phyloP scores from a whole-genome alignment of 1,284 basidiomycete species.

The Peniophora sp. region DNA sequence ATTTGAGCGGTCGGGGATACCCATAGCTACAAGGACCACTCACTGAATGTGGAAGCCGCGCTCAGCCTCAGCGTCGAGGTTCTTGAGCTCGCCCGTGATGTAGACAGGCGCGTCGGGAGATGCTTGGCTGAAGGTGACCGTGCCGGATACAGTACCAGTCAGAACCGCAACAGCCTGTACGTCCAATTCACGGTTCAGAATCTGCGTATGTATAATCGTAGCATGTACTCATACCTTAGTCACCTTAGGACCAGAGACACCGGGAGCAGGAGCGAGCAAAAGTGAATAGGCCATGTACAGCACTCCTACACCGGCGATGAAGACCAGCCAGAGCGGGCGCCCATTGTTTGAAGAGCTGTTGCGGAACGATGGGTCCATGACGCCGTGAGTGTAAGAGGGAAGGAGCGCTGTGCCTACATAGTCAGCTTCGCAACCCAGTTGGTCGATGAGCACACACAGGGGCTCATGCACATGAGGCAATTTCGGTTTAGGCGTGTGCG shows the following conservation, averaged over 20 bases:
- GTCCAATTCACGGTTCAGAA: not conserved
- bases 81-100: constrained; percentile 54
- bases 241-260: not conserved
- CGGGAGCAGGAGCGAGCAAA: not conserved
- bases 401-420: no score
- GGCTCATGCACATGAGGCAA: no score
- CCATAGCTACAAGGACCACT: constrained; percentile 23
- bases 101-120: constrained; percentile 45
- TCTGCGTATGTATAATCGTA: not conserved
- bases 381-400: no score
- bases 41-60: constrained; percentile 79
- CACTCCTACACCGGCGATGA: not conserved
- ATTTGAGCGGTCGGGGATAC: not conserved
- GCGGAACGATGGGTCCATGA: no score
- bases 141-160: constrained; percentile 58
- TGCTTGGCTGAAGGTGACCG: constrained; percentile 58
- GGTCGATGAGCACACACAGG: no score
- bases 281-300: not conserved
- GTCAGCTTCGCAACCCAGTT: no score
- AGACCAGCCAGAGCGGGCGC: not conserved
- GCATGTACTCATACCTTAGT: not conserved
- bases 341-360: not conserved
- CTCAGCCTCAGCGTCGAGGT: constrained; percentile 49
- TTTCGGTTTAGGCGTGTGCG: no score
- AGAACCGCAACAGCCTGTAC: constrained; percentile 62